Evolutionary conservation across 2,329 filamentous ascomycete species (phyloP).

Genomic region (Hypoxylon sp.): DNA sequence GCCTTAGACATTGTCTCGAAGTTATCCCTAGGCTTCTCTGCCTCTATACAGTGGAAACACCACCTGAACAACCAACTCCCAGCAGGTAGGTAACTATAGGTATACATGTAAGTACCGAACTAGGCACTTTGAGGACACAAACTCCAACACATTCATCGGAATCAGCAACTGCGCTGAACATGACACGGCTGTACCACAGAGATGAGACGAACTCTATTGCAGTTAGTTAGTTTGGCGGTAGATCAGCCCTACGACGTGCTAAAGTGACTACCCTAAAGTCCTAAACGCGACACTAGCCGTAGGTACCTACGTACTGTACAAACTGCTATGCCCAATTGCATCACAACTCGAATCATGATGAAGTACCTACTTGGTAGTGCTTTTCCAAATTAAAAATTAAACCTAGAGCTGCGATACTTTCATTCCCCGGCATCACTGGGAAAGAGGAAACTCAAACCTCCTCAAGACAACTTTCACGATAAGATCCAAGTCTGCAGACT

Average conservation of each 20-base stretch:
- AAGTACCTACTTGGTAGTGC: background rate
- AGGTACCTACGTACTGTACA: background rate
- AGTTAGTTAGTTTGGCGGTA: background rate
- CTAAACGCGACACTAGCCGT: constrained; percentile 1
- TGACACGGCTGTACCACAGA: background rate
- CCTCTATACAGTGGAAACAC: background rate
- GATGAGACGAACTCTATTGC: background rate
- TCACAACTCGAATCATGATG: background rate
- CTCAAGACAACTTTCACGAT: constrained; percentile 16
- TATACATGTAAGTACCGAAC: too few species aligned
- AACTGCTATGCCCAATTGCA: background rate
- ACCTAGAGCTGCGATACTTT: background rate
- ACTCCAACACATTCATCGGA: background rate
- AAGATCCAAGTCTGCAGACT: constrained; percentile 5
- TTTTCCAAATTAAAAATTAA: too few species aligned
- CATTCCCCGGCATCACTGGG: background rate
- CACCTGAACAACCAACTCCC: background rate
- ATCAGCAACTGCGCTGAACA: background rate
- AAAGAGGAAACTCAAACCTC: constrained; percentile 6
- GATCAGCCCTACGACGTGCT: background rate
- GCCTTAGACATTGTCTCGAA: background rate
- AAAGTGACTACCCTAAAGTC: too few species aligned
- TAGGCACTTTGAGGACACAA: background rate
- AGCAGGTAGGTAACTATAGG: too few species aligned
- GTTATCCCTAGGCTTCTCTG: background rate